Conservation (phyloP, 2,329 filamentous ascomycete genomes). For the Keithomyces neogunnii region DNA sequence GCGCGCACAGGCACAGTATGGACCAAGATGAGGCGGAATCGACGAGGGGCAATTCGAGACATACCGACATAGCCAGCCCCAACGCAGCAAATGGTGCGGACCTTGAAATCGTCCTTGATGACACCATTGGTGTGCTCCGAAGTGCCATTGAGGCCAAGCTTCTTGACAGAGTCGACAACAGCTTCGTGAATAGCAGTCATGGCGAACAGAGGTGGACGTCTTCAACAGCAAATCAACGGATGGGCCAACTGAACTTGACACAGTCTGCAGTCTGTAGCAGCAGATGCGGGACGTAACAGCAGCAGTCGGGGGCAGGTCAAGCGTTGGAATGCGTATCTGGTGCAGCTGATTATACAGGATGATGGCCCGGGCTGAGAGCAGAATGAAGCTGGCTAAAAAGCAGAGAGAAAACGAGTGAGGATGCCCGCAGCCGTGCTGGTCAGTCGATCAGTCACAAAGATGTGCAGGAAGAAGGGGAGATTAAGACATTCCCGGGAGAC, state of each 20-base stretch:
- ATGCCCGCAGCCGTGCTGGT: neutral
- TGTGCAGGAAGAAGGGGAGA: neutral
- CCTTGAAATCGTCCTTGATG: conserved; percentile 19
- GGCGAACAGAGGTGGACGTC: conserved; percentile 2
- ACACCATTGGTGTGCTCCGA: conserved; percentile 20
- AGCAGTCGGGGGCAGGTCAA: too few species aligned
- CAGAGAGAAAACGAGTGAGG: neutral
- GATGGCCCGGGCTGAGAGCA: neutral
- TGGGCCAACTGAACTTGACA: too few species aligned
- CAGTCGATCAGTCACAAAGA: neutral
- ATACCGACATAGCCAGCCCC: conserved; percentile 69
- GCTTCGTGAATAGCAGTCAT: conserved; percentile 16
- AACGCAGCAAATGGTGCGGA: conserved; percentile 62
- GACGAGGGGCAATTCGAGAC: conserved; percentile 19
- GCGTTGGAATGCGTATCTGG: neutral
- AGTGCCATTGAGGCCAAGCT: conserved; percentile 24
- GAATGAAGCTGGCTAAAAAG: neutral
- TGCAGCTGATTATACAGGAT: neutral
- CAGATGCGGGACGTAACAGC: too few species aligned
- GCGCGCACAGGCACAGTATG: neutral
- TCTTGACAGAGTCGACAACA: conserved; percentile 21
- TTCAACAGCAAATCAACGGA: neutral
- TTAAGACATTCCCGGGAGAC: neutral
- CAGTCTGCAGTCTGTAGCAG: too few species aligned
- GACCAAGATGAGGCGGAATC: neutral